Conservation (phyloP, 2,329 filamentous ascomycete species). For the Fonsecaea multimorphosa region DNA sequence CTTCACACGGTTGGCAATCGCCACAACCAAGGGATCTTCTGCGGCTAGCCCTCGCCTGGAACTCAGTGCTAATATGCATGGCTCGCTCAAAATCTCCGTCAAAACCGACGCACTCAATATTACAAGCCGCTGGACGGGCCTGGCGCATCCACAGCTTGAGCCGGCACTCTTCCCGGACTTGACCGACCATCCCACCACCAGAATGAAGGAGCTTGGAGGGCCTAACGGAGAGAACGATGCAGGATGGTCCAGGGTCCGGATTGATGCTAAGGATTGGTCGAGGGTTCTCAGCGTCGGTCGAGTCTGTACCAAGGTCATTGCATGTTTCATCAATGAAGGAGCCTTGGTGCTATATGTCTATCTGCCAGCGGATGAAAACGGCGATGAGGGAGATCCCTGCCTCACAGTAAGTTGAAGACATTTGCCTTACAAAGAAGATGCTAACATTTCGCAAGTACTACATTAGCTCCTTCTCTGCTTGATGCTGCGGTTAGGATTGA, state of each 20-base stretch:
- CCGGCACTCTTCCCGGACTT: constrained; percentile 74
- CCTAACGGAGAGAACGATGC: constrained; percentile 72
- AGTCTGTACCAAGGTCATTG: constrained; percentile 88
- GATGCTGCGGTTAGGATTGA: not conserved
- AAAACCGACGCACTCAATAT: constrained; percentile 84
- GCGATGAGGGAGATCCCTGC: constrained; percentile 52
- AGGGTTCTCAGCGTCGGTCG: constrained; percentile 90
- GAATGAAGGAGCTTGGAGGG: constrained; percentile 67
- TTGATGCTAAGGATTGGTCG: constrained; percentile 94
- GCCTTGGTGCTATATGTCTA: constrained; percentile 56
- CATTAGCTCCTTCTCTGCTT: constrained; percentile 50
- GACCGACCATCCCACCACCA: constrained; percentile 79
- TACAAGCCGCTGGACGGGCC: constrained; percentile 80
- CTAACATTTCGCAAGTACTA: constrained; percentile 47
- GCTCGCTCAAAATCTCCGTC: constrained; percentile 78
- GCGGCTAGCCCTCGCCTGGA: constrained; percentile 65
- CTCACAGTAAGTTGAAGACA: constrained; percentile 48
- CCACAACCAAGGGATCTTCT: constrained; percentile 41
- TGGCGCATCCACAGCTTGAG: constrained; percentile 87
- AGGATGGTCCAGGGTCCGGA: constrained; percentile 85
- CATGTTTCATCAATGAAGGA: constrained; percentile 65
- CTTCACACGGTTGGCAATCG: constrained; percentile 80
- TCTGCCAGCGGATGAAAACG: constrained; percentile 47
- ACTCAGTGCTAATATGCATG: constrained; percentile 92
- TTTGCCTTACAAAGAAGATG: not conserved